Evolutionary conservation across 1,139 yeast species (phyloP).

Genomic region (Geotrichum cucujoidarum): DNA sequence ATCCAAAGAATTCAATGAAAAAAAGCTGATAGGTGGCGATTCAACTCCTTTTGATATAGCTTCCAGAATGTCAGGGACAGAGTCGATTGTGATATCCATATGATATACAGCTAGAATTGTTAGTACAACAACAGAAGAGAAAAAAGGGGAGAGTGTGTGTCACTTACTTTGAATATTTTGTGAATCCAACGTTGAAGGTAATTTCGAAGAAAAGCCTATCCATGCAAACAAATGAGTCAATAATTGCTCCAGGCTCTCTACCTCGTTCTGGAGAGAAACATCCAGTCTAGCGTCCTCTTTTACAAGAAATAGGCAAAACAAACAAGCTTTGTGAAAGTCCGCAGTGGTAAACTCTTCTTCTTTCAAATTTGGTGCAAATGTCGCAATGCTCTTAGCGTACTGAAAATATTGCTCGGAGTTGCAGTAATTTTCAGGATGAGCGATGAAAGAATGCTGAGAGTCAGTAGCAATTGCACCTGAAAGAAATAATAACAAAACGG

Average conservation of each 20-base stretch:
- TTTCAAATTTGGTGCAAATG: not conserved
- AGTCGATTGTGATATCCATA: not conserved
- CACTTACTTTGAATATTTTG: slow-evolving; percentile 8
- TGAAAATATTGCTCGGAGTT: slow-evolving; percentile 7
- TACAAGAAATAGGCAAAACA: slow-evolving; percentile 8
- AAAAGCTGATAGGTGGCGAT: slow-evolving; percentile 4
- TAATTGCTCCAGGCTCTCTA: slow-evolving; percentile 7
- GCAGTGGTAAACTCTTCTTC: not conserved
- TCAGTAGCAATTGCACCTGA: slow-evolving; percentile 15
- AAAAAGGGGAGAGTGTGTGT: not conserved
- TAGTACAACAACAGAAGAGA: not conserved
- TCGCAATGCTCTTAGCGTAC: not conserved
- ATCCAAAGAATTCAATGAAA: not conserved
- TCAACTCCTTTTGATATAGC: slow-evolving; percentile 5
- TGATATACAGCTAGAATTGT: slow-evolving; percentile 11
- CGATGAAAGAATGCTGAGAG: slow-evolving; percentile 11
- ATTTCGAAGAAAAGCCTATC: slow-evolving; percentile 3
- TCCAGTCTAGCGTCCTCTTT: slow-evolving; percentile 17
- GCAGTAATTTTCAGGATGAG: not conserved
- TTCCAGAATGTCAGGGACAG: slow-evolving; percentile 11
- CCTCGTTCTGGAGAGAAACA: slow-evolving; percentile 3
- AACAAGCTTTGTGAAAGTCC: not conserved
- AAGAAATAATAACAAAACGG: slow-evolving; percentile 43
- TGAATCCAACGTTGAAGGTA: not conserved
- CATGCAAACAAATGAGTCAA: slow-evolving; percentile 13